Base-by-base conservation (phyloP, 2,329 filamentous ascomycete genomes). In the Xylariomycetidae sp. region DNA sequence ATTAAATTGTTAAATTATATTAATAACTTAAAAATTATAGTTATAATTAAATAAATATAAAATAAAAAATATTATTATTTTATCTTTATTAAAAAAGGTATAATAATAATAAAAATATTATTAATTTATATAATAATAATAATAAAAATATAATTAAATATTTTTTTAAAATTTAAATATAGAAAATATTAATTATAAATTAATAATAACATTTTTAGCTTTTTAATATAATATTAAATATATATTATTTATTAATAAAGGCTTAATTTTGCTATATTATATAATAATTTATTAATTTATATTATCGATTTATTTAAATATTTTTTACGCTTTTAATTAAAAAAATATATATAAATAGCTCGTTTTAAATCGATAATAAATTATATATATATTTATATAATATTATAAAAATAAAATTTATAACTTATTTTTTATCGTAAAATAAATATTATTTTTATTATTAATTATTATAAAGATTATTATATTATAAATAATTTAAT, bases 61-160 rank as follows among this genome's bases (percentile, higher is more conserved):
- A 27, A 8, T 15, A 13, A 13, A 13, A 13, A 12, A 27, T 16
- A 17, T 9, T 14, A 15, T 30, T 30, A 30, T 30, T 17, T 30
- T 18, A 18, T 30, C 13, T 10, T 13, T 6, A 30, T 23, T 30
- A 30, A 15, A 16, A 30, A 9, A 27, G 16, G 7, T 8, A 27
- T 27, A 27, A 27, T 9, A 27, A 27, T 27, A 27, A 9, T 15
- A 30, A 17, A 10, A 30, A 17, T 30, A 30, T 30, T 30, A 18
- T 17, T 16, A 15, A 17, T 9, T 12, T 17, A 7, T 15, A 30
- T 11, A 6, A 30, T 6, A 9, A 30, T 16, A 7, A 17, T 30
- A 16, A 17, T 17, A 6, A 17, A 9, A 17, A 15, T 17, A 9
- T 30, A 30, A 16, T 6, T 17, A 30, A n/a, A n/a, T n/a, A n/a